Percentiles rank a stretch among this genome's conserved stretches.
Conservation (phyloP, 2,329 filamentous ascomycete genomes). For the Colletotrichum sp. region DNA sequence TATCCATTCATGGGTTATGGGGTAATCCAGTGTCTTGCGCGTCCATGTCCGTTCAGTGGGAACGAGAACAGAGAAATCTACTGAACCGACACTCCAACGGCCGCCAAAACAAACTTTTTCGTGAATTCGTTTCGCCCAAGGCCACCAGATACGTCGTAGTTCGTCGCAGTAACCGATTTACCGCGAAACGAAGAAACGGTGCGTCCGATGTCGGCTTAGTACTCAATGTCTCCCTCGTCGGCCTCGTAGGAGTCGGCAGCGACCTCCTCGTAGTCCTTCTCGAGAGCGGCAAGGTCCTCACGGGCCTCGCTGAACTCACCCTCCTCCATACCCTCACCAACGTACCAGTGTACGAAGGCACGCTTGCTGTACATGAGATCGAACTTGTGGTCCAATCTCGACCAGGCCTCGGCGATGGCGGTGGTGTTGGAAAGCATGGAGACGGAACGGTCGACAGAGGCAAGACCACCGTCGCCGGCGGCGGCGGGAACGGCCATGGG, state of each 20-base stretch:
- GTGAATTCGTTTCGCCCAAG: constrained; percentile 11
- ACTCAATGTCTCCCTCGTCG: constrained; percentile 74
- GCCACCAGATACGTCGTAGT: constrained; percentile 6
- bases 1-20: constrained; percentile 19
- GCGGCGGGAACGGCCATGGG: constrained; percentile 61
- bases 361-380: constrained; percentile 82
- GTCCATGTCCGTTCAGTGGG: constrained; percentile 15
- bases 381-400: constrained; percentile 75
- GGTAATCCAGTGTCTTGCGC: constrained; percentile 18
- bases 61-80: constrained; percentile 19
- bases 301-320: constrained; percentile 88
- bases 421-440: constrained; percentile 80
- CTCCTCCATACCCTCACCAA: constrained; percentile 92
- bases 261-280: constrained; percentile 89
- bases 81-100: constrained; percentile 18
- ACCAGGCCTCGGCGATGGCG: constrained; percentile 76
- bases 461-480: constrained; percentile 62
- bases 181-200: neutral
- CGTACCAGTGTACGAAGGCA: constrained; percentile 80
- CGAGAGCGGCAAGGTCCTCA: constrained; percentile 83
- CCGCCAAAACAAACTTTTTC: constrained; percentile 19
- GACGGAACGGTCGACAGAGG: constrained; percentile 66
- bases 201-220: constrained; percentile 58
- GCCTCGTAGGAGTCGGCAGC: constrained; percentile 73
- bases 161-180: neutral